These are phyloP conservation scores for Skeletonema potamos DNA, from an alignment of 108 stramenopile genomes.

Conservation along the genomic window DNA sequence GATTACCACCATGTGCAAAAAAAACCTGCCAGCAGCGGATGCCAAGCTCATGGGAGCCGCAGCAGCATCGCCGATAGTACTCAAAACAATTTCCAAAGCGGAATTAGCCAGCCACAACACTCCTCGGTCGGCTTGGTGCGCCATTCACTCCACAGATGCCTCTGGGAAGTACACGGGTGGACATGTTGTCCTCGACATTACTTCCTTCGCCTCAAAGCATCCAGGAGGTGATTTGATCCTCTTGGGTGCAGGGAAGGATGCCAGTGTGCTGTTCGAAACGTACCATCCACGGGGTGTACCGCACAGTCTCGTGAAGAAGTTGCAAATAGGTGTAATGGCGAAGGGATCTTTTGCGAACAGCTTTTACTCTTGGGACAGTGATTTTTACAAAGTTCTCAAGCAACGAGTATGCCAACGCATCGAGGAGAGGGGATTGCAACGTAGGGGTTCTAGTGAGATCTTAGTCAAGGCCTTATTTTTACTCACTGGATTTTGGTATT, in stretches of 20 bases:
- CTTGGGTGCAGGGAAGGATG: constrained; percentile 49
- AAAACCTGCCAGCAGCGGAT: not conserved
- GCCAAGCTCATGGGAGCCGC: not conserved
- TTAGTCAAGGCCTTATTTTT: constrained; percentile 52
- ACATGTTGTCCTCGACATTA: constrained; percentile 46
- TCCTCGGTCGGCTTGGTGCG: constrained; percentile 39
- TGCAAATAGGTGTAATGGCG: constrained; percentile 38
- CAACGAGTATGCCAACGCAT: constrained; percentile 41
- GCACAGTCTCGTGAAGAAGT: constrained; percentile 26
- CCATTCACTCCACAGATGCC: constrained; percentile 21
- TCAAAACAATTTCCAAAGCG: constrained; percentile 21
- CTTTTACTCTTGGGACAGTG: constrained; percentile 52
- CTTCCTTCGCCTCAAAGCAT: constrained; percentile 39
- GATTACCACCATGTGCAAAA: constrained; percentile 13
- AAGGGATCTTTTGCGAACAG: constrained; percentile 10
- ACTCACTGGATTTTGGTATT: constrained; percentile 48
- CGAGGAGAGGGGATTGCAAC: constrained; percentile 22
- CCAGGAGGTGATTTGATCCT: constrained; percentile 67
- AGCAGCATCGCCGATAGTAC: not conserved
- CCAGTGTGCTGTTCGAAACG: constrained; percentile 54
- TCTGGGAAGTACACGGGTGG: not conserved
- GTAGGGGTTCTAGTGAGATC: constrained; percentile 47
- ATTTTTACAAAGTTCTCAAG: constrained; percentile 45
- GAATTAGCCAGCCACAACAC: constrained; percentile 35
- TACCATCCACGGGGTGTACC: constrained; percentile 57